phyloP scores from a whole-genome alignment of 106 monocot species.

The Phalaenopsis equestris region DNA sequence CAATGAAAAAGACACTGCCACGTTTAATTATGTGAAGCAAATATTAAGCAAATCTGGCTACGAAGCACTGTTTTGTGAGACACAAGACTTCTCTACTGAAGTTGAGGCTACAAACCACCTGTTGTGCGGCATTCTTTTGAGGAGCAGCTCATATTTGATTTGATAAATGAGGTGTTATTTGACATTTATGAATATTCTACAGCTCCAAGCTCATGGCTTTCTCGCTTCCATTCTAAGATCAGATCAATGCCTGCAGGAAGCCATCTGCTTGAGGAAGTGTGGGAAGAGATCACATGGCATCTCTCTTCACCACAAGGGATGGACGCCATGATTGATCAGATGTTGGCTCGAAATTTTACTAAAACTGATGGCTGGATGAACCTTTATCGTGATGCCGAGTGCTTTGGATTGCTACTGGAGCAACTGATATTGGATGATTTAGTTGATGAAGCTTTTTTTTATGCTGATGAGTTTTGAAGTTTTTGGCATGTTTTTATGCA shows the following conservation, averaged over 20 bases:
- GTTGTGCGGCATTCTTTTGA: not conserved
- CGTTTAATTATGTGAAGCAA: constrained; percentile 45
- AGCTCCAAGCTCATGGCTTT: constrained; percentile 19
- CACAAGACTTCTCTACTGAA: not conserved
- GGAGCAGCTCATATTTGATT: constrained; percentile 54
- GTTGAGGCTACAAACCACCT: not conserved
- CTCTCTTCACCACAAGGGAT: constrained; percentile 16
- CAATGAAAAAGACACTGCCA: constrained; percentile 21
- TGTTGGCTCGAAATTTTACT: constrained; percentile 23
- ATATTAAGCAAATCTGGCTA: constrained; percentile 46
- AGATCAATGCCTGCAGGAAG: constrained; percentile 32
- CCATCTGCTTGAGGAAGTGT: constrained; percentile 51
- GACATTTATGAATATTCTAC: constrained; percentile 37
- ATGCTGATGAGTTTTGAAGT: constrained; percentile 1
- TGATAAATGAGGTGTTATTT: constrained; percentile 55
- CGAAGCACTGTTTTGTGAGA: constrained; percentile 16
- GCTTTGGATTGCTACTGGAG: constrained; percentile 36
- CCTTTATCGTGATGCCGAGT: constrained; percentile 34
- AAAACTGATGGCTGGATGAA: constrained; percentile 67
- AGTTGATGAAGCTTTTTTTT: constrained; percentile 33
- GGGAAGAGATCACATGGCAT: constrained; percentile 42
- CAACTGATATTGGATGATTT: constrained; percentile 56
- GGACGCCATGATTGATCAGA: constrained; percentile 9
- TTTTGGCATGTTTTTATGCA: not conserved
- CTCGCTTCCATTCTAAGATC: constrained; percentile 8